Evolutionary conservation across 345 rosid genomes (phyloP).

Genomic region (Melaleuca alternifolia): DNA sequence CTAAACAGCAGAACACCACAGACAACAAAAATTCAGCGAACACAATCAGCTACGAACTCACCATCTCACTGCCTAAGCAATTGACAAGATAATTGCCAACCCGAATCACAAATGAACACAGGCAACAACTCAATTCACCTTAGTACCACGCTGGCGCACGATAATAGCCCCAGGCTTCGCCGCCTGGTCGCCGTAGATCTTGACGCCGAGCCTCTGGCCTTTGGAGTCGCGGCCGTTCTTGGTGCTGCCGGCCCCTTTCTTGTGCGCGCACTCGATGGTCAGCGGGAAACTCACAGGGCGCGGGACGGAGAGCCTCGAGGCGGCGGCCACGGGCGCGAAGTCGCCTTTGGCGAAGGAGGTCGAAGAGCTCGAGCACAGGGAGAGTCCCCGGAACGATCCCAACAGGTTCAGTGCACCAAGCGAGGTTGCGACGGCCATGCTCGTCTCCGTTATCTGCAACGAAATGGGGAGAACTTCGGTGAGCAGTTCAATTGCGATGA

Average conservation of each 20-base stretch:
- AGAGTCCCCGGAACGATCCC: constrained; percentile 56
- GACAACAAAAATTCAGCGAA: not conserved
- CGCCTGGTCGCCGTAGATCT: constrained; percentile 79
- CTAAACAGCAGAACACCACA: not conserved
- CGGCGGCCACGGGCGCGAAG: not conserved
- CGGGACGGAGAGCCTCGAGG: constrained; percentile 19
- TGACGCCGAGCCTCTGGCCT: constrained; percentile 88
- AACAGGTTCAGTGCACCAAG: constrained; percentile 28
- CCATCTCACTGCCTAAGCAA: not conserved
- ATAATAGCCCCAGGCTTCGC: constrained; percentile 95
- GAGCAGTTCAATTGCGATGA: not conserved
- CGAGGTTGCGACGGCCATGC: not conserved
- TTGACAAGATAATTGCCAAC: not conserved
- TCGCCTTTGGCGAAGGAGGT: constrained; percentile 57
- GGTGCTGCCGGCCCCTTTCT: constrained; percentile 98
- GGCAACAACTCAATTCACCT: constrained; percentile 22
- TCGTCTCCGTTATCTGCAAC: not conserved
- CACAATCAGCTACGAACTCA: not conserved
- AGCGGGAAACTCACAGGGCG: constrained; percentile 34
- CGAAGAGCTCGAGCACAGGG: constrained; percentile 40
- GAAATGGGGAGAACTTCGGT: not conserved
- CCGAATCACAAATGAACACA: not conserved
- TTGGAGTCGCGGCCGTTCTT: constrained; percentile 96
- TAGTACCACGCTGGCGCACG: constrained; percentile 94
- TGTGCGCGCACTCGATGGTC: constrained; percentile 81